phyloP scores from a whole-genome alignment of 257 asterid species.

The Nicotiana sylvestris region DNA sequence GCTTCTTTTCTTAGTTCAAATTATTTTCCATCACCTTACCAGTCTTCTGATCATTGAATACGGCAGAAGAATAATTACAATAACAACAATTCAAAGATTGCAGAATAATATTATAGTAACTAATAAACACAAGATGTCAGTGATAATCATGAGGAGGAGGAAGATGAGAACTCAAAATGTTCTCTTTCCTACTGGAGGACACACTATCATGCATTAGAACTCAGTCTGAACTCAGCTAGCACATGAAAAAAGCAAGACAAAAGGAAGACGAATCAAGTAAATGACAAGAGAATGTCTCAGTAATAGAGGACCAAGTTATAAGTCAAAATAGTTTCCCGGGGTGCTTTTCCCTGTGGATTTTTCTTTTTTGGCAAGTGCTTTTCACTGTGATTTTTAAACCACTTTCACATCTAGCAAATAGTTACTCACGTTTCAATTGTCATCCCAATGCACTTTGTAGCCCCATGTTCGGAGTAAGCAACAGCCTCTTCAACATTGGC shows the following conservation, averaged over 20 bases:
- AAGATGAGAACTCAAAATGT: background rate
- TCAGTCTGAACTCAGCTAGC: background rate
- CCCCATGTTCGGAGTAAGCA: slow-evolving; percentile 90
- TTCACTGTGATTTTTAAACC: background rate
- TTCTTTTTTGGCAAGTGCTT: background rate
- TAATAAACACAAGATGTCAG: background rate
- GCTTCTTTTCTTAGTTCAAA: background rate
- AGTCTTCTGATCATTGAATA: background rate
- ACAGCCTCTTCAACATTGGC: slow-evolving; percentile 97
- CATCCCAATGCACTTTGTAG: slow-evolving; percentile 96
- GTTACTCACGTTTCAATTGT: slow-evolving; percentile 90
- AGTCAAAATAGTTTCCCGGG: background rate
- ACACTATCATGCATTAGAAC: background rate
- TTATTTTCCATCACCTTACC: background rate
- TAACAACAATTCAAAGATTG: background rate
- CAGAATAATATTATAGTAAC: background rate
- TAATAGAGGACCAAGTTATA: background rate
- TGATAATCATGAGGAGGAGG: background rate
- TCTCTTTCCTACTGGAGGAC: background rate
- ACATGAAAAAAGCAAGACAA: background rate
- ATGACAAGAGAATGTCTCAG: background rate
- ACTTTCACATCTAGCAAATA: background rate
- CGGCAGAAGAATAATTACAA: background rate
- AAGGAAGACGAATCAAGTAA: background rate
- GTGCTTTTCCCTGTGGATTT: background rate